Base-by-base conservation (phyloP, 2,329 filamentous ascomycete genomes). In the Ophiocordyceps robertsii region DNA sequence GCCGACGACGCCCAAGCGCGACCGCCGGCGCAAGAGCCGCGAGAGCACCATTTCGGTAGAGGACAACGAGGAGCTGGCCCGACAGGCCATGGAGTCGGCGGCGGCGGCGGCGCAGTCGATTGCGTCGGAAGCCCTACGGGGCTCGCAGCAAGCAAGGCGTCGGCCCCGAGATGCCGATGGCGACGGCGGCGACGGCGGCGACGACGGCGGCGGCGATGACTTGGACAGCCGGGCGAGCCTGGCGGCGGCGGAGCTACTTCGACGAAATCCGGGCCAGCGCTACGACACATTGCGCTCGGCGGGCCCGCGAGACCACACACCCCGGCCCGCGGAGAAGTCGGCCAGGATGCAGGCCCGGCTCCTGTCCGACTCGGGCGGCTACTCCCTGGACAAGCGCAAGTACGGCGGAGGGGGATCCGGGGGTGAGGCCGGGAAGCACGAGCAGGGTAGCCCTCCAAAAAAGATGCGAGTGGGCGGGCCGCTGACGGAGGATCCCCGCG, bases 11-110 rank as follows among this genome's bases (percentile, higher is more conserved):
- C 58, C 62, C 13, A 57, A 56, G 40, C 55, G 57, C 31, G 64
- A 67, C 17, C 66, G 66, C 39, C 70, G 75, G 32, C 75, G 76
- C 41, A 78, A 80, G 60, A 88, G 86, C 59, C 78, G 85, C 46
- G 87, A 93, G 59, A 90, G 84, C 64, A 93, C 86, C 2, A 88
- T 92, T 39, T 92, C 86, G 1, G 81, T 76, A 17, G 72, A 72
- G 37, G 73, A 79, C 44, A 74, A 72, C 40, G 75, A 71, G 51
- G 73, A 77, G 51, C 62, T 77, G 21, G 71, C 70, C 1, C 66
- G 73, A 5, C 69, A 74, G 45, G 72, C 72, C 1, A 52, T 77
- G 13, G 64, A 72, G 47, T 70, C 68, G 0, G 70, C 75, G 11
- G 73, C 70, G 11, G 73, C 70, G 41, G 79, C 63, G 14, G 62